These are phyloP conservation scores for Coniella lustricola DNA, from an alignment of 2,329 filamentous ascomycete genomes.

Conservation along the genomic window DNA sequence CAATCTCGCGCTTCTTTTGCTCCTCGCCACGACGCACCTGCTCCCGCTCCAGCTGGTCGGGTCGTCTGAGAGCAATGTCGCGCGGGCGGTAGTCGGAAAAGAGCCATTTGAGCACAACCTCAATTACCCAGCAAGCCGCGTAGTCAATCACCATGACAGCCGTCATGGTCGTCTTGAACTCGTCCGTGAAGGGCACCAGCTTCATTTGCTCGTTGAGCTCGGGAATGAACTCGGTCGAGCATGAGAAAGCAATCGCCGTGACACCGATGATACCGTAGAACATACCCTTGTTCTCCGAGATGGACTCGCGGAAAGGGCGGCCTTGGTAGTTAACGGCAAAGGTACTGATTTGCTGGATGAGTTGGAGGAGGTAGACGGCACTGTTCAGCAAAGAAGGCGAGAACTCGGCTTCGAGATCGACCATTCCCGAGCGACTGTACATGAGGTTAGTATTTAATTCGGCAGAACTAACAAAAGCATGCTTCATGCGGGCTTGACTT, in stretches of 20 bases:
- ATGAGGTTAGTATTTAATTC: slow-evolving; percentile 21
- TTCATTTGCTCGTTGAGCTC: slow-evolving; percentile 92
- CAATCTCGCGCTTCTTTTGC: slow-evolving; percentile 38
- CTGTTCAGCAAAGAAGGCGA: slow-evolving; percentile 89
- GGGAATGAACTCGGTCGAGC: slow-evolving; percentile 89
- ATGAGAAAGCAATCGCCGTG: slow-evolving; percentile 83
- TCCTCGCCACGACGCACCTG: slow-evolving; percentile 57
- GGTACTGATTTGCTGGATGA: slow-evolving; percentile 98
- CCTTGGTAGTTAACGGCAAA: slow-evolving; percentile 99
- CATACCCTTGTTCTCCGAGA: slow-evolving; percentile 95
- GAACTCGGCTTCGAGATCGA: slow-evolving; percentile 95
- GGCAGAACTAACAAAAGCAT: not conserved
- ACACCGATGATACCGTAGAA: slow-evolving; percentile 93
- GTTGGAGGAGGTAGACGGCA: slow-evolving; percentile 90
- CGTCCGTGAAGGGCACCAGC: slow-evolving; percentile 78
- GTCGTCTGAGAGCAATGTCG: slow-evolving; percentile 80
- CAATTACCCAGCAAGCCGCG: slow-evolving; percentile 76
- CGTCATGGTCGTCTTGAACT: slow-evolving; percentile 87
- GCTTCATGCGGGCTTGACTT: slow-evolving; percentile 35
- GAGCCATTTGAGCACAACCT: slow-evolving; percentile 72
- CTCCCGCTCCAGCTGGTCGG: slow-evolving; percentile 80
- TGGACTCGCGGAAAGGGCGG: slow-evolving; percentile 91
- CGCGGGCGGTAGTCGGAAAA: slow-evolving; percentile 92
- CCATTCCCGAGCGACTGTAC: slow-evolving; percentile 43
- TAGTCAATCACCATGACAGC: slow-evolving; percentile 83